Evolutionary conservation across 2,329 filamentous ascomycete species (phyloP).

Genomic region (Aspergillus arachidicola): DNA sequence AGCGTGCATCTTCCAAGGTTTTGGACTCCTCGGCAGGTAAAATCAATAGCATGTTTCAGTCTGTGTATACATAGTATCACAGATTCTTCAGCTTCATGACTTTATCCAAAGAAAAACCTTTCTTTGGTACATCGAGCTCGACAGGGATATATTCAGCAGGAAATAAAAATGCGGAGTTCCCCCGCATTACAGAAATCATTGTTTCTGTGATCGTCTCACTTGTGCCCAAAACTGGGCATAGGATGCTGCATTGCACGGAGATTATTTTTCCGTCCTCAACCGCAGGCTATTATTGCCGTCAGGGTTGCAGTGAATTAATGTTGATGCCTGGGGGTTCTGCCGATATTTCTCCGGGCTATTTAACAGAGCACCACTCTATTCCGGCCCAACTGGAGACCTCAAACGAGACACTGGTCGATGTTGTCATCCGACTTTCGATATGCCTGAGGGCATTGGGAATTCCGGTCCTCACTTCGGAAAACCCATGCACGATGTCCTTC

Average conservation of each 20-base stretch:
- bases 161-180: background rate
- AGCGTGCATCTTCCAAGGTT: background rate
- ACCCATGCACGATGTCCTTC: background rate
- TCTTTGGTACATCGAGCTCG: background rate
- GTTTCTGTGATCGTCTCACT: background rate
- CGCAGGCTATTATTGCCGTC: background rate
- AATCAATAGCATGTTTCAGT: background rate
- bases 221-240: background rate
- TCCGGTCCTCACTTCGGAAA: background rate
- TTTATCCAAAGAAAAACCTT: too few species aligned
- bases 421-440: background rate
- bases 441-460: background rate
- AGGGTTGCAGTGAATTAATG: background rate
- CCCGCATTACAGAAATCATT: background rate
- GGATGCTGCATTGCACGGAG: background rate
- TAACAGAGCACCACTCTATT: background rate
- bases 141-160: background rate
- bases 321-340: constrained; percentile 2
- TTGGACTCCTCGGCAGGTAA: background rate
- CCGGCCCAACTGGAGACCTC: background rate
- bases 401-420: background rate
- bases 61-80: background rate
- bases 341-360: constrained; percentile 3
- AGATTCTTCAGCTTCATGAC: background rate
- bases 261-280: constrained; percentile 1